Evolutionary conservation across 306 rosid species (phyloP).

Genomic region (Citrullus mucosospermus): DNA sequence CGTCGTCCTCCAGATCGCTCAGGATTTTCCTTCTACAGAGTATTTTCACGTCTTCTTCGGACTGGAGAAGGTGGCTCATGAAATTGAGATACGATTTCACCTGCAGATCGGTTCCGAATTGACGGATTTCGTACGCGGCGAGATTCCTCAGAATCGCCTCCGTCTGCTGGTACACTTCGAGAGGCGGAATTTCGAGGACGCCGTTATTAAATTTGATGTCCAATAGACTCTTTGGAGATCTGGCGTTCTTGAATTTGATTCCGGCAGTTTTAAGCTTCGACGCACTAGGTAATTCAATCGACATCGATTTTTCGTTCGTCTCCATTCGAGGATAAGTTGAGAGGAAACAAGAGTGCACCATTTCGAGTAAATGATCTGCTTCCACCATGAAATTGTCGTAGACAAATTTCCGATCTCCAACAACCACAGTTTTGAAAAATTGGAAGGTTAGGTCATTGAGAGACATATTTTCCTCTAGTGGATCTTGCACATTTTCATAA

Average conservation of each 20-base stretch:
- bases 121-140: conserved; percentile 32
- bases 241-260: conserved; percentile 24
- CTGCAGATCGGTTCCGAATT: conserved; percentile 14
- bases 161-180: conserved; percentile 11
- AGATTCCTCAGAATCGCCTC: conserved; percentile 32
- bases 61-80: conserved; percentile 17
- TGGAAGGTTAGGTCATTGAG: conserved; percentile 31
- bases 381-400: conserved; percentile 25
- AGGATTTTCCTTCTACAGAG: conserved; percentile 20
- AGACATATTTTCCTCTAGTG: conserved; percentile 9
- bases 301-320: not conserved
- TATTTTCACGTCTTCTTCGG: conserved; percentile 22
- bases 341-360: conserved; percentile 31
- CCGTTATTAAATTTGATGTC: conserved; percentile 34
- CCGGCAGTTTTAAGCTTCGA: conserved; percentile 18
- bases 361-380: conserved; percentile 44
- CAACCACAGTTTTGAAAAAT: conserved; percentile 25
- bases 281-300: conserved; percentile 11
- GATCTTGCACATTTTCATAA: conserved; percentile 23
- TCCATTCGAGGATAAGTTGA: conserved; percentile 15
- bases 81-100: conserved; percentile 36
- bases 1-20: not conserved
- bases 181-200: conserved; percentile 28
- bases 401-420: conserved; percentile 19
- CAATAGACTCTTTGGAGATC: conserved; percentile 18